phyloP scores from a whole-genome alignment of 176 grass and related monocot genomes.

The Triticum aestivum region IWGSC_CS_RefSeq_v2.1 NC_057803.1:609397654-609398153 shows the following conservation, averaged over 20 bases:
- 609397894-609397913: background rate
- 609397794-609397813: background rate
- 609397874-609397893: background rate
- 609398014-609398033: background rate
- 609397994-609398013: background rate
- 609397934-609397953: background rate
- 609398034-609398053: conserved; percentile 43
- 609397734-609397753: conserved; percentile 7
- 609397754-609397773: background rate
- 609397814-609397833: background rate
- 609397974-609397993: background rate
- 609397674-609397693: too few relatives aligned
- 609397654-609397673: background rate
- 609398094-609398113: conserved; percentile 71
- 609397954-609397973: background rate
- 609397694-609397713: too few relatives aligned
- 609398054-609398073: conserved; percentile 60
- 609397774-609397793: background rate
- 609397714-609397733: background rate
- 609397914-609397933: background rate
- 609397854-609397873: background rate
- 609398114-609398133: conserved; percentile 70
- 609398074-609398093: conserved; percentile 63
- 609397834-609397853: background rate
- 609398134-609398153: conserved; percentile 63